A percentile compares a stretch with the other conserved stretches of the same genome.
These are phyloP conservation scores for Fraxinus dipetala DNA, from an alignment of 305 asterid genomes.

Conservation along the genomic window DNA sequence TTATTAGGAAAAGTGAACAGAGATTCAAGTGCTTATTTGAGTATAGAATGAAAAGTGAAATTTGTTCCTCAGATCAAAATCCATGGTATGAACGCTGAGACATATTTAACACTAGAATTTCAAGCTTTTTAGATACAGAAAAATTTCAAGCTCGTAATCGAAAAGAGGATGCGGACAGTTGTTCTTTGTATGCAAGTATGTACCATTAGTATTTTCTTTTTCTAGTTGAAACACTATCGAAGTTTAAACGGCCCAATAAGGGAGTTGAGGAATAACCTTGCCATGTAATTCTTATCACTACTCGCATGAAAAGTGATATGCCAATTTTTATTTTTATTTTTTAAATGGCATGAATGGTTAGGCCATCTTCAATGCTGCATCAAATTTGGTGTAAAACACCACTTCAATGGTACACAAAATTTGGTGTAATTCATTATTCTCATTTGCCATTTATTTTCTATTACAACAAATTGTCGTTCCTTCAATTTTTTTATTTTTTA, in stretches of 20 bases:
- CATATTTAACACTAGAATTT: not conserved
- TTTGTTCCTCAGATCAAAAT: not conserved
- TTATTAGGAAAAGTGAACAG: not conserved
- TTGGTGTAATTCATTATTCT: not conserved
- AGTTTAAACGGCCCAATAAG: not conserved
- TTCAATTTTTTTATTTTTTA: not conserved
- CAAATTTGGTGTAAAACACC: not conserved
- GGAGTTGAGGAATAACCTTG: not conserved
- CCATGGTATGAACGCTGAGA: no score
- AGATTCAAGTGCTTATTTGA: not conserved
- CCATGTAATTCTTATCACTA: no score
- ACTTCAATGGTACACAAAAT: not conserved
- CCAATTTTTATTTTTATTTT: not conserved
- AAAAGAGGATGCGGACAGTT: not conserved
- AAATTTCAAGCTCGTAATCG: no score
- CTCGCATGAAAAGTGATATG: not conserved
- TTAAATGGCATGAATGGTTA: not conserved
- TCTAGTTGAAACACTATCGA: not conserved
- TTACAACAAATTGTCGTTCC: not conserved
- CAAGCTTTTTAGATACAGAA: not conserved
- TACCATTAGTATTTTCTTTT: not conserved
- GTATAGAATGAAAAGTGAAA: not conserved
- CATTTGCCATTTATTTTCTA: not conserved
- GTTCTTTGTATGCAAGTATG: not conserved
- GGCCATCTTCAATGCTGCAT: not conserved